phyloP scores from a whole-genome alignment of 345 rosid species.

The Eucalyptus pumila region DNA sequence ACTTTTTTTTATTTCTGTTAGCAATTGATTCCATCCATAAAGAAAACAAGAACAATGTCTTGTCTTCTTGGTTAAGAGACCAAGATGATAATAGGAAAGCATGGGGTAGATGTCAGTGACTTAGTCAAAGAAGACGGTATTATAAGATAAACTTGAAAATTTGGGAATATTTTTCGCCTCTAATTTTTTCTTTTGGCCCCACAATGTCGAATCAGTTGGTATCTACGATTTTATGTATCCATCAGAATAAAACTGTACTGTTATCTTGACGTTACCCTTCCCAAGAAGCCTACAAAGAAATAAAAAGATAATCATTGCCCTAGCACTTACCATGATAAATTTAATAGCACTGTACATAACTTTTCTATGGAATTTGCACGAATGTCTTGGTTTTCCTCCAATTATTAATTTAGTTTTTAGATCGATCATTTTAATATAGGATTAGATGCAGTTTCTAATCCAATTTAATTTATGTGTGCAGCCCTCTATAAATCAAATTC shows the following conservation, averaged over 20 bases:
- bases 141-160: neutral
- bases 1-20: neutral
- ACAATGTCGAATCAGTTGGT: neutral
- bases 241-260: neutral
- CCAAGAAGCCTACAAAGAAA: neutral
- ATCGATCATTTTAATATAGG: neutral
- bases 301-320: neutral
- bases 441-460: neutral
- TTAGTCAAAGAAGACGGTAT: neutral
- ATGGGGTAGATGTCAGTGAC: neutral
- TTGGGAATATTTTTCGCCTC: neutral
- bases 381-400: too few relatives aligned
- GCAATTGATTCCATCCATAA: neutral
- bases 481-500: neutral
- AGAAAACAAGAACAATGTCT: neutral
- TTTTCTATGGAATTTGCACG: neutral
- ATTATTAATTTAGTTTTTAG: neutral
- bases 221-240: neutral
- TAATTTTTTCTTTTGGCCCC: neutral
- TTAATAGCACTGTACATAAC: neutral
- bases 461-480: neutral
- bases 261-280: neutral
- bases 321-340: neutral
- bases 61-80: neutral
- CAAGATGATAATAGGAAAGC: neutral